Evolutionary conservation across 2,329 filamentous ascomycete species (phyloP).

Genomic region (Dactylonectria estremocensis): DNA sequence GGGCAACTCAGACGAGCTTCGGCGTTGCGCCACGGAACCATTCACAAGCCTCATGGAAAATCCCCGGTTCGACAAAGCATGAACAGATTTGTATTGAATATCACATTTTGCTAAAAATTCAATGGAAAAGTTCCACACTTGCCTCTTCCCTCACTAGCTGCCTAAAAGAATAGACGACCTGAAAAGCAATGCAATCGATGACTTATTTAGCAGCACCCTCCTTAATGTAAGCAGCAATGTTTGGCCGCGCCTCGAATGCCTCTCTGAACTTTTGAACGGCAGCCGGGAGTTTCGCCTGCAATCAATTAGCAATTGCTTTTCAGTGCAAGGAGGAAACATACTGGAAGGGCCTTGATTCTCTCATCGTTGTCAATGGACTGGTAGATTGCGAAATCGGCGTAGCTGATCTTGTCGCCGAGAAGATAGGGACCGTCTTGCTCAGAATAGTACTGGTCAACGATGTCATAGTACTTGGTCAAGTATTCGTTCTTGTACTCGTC

Average conservation of each 20-base stretch:
- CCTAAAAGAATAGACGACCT: background rate
- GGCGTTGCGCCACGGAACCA: no score
- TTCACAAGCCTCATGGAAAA: no score
- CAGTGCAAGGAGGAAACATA: slow-evolving; percentile 43
- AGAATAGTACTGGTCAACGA: slow-evolving; percentile 51
- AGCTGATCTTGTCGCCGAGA: slow-evolving; percentile 54
- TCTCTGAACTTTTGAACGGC: slow-evolving; percentile 19
- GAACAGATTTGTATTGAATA: background rate
- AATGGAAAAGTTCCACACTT: background rate
- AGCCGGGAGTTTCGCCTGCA: slow-evolving; percentile 17
- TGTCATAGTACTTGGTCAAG: slow-evolving; percentile 50
- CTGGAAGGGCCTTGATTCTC: slow-evolving; percentile 51
- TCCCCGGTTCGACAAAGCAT: background rate
- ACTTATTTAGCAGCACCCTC: slow-evolving; percentile 13
- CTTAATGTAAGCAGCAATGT: slow-evolving; percentile 25
- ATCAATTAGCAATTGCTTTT: background rate
- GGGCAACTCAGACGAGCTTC: no score
- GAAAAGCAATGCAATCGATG: background rate
- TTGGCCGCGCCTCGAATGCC: slow-evolving; percentile 27
- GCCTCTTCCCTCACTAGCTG: background rate
- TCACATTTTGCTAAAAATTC: background rate
- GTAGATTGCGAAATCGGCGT: slow-evolving; percentile 58
- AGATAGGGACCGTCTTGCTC: slow-evolving; percentile 53
- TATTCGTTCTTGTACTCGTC: slow-evolving; percentile 52
- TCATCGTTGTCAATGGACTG: slow-evolving; percentile 57